These are phyloP conservation scores for Plectosphaerella cucumerina DNA, from an alignment of 2,329 filamentous ascomycete species.

Conservation along the genomic window DNA sequence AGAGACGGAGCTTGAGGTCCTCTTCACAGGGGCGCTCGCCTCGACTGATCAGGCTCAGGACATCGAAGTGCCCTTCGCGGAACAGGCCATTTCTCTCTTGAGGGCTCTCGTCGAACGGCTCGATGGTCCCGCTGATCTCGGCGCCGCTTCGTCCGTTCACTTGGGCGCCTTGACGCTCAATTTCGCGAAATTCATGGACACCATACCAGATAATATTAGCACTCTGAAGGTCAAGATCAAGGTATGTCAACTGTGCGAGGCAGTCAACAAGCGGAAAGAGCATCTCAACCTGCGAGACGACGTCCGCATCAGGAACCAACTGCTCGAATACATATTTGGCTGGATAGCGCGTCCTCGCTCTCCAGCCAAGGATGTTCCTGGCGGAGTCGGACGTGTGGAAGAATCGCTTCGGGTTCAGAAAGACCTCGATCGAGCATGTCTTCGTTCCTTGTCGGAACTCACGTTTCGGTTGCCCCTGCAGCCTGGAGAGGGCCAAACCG, in stretches of 20 bases:
- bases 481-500: constrained; percentile 59
- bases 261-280: constrained; percentile 62
- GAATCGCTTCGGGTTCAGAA: constrained; percentile 55
- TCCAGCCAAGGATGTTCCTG: constrained; percentile 36
- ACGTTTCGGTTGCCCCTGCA: constrained; percentile 64
- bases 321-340: constrained; percentile 63
- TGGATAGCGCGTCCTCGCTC: constrained; percentile 63
- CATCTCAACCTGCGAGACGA: constrained; percentile 65
- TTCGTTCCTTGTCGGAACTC: constrained; percentile 61
- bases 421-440: constrained; percentile 62
- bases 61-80: constrained; percentile 61
- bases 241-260: constrained; percentile 63
- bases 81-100: constrained; percentile 61
- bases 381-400: constrained; percentile 43
- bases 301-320: constrained; percentile 63
- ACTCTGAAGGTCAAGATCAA: constrained; percentile 64
- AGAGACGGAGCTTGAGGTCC: constrained; percentile 58
- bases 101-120: constrained; percentile 61
- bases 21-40: constrained; percentile 54
- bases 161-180: constrained; percentile 60
- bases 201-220: constrained; percentile 49
- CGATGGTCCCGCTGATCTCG: constrained; percentile 59
- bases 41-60: constrained; percentile 50
- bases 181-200: constrained; percentile 64
- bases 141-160: constrained; percentile 58